Evolutionary conservation across 331 rosid species (phyloP).

Genomic region (Spiraea crenata): DNA sequence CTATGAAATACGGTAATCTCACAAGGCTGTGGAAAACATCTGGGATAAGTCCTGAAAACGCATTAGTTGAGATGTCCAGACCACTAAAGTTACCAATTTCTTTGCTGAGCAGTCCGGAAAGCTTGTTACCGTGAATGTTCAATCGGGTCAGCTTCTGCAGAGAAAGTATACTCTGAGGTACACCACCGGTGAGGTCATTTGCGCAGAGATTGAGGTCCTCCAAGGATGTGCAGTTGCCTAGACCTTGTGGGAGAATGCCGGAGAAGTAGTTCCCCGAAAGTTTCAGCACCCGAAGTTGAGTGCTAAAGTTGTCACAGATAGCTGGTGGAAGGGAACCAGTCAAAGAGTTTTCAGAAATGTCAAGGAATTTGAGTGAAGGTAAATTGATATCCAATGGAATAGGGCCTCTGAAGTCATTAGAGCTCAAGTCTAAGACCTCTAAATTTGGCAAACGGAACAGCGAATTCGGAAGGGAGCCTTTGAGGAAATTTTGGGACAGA

Average conservation of each 20-base stretch:
- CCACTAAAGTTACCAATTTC: conserved; percentile 21
- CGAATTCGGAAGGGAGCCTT: conserved; percentile 13
- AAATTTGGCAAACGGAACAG: conserved; percentile 22
- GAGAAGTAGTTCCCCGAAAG: conserved; percentile 21
- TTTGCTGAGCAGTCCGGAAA: not conserved
- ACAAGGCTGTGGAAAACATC: conserved; percentile 4
- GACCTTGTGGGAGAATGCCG: conserved; percentile 24
- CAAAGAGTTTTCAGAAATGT: conserved; percentile 26
- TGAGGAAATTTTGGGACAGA: conserved; percentile 29
- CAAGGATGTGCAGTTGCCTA: conserved; percentile 28
- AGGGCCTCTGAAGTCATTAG: conserved; percentile 15
- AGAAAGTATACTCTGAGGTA: conserved; percentile 12
- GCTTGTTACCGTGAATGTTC: conserved; percentile 14
- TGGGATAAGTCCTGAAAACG: conserved; percentile 26
- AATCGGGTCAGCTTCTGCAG: not conserved
- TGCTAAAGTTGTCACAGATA: conserved; percentile 14
- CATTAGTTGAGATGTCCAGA: conserved; percentile 21
- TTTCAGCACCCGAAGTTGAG: conserved; percentile 10
- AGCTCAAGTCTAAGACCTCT: conserved; percentile 28
- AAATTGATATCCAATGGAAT: not conserved
- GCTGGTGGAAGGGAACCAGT: conserved; percentile 22
- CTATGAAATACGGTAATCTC: not conserved
- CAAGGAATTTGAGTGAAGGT: conserved; percentile 22
- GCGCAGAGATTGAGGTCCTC: conserved; percentile 10
- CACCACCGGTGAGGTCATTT: not conserved